Evolutionary conservation across 148 eudicot species (phyloP).

Genomic region (Polygonum aviculare): DNA sequence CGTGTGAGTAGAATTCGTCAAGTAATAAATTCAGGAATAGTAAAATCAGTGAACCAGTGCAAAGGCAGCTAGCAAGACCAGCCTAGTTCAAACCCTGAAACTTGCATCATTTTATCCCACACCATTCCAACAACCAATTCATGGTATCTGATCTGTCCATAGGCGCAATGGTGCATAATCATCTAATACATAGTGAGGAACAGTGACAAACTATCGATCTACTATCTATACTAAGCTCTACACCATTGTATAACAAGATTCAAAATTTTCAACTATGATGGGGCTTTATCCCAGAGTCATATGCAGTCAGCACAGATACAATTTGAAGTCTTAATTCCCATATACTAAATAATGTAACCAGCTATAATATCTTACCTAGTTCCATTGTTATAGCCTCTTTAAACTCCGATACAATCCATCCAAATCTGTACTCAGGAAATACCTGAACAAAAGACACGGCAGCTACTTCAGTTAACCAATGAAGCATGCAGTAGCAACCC

Average conservation of each 20-base stretch:
- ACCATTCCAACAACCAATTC: neutral
- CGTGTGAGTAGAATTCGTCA: neutral
- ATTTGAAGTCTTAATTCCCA: neutral
- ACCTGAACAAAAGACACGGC: slow-evolving; percentile 42
- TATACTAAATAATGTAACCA: neutral
- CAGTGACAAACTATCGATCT: neutral
- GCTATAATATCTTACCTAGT: slow-evolving; percentile 54
- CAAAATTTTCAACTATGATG: neutral
- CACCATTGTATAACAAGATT: neutral
- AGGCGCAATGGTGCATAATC: neutral
- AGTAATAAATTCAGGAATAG: neutral
- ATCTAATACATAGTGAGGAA: neutral
- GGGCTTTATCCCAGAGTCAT: neutral
- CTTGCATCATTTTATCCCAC: neutral
- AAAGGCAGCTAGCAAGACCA: neutral
- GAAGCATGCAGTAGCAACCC: neutral
- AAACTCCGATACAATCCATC: slow-evolving; percentile 75
- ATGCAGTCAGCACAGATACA: neutral
- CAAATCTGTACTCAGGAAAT: slow-evolving; percentile 89
- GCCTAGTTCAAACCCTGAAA: neutral
- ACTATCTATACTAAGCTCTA: neutral
- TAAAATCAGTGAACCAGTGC: neutral
- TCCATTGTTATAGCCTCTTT: slow-evolving; percentile 56
- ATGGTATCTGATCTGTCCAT: neutral
- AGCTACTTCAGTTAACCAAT: neutral